These are phyloP conservation scores for Sicyos baderoa DNA, from an alignment of 306 rosid genomes.

Conservation along the genomic window DNA sequence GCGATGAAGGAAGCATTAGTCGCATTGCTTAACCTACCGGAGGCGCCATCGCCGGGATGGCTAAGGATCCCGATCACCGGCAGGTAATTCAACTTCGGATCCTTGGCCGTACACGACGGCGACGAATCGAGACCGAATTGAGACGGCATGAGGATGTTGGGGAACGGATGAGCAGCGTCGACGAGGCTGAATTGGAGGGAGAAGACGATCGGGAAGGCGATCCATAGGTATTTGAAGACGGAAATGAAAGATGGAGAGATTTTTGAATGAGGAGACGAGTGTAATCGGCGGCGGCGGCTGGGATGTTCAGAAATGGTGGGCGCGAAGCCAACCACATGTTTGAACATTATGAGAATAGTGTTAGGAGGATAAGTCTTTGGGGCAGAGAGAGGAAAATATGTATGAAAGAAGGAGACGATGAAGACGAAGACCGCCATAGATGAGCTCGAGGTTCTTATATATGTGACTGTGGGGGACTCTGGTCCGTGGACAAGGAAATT, in stretches of 20 bases:
- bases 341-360: neutral
- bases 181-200: constrained; percentile 22
- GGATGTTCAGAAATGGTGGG: constrained; percentile 23
- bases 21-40: constrained; percentile 59
- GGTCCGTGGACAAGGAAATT: neutral
- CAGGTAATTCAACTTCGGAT: constrained; percentile 43
- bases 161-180: constrained; percentile 24
- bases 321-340: neutral
- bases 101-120: constrained; percentile 31
- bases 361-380: neutral
- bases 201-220: constrained; percentile 31
- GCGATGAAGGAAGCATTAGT: constrained; percentile 55
- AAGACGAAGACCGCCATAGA: neutral
- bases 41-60: constrained; percentile 84
- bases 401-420: neutral
- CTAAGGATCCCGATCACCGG: constrained; percentile 78
- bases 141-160: constrained; percentile 36
- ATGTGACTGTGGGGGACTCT: neutral
- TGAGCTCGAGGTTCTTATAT: neutral
- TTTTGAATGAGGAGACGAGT: neutral
- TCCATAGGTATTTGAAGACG: constrained; percentile 28
- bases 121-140: constrained; percentile 23
- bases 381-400: neutral
- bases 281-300: constrained; percentile 13
- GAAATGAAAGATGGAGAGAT: constrained; percentile 1